Evolutionary conservation across 495 filamentous ascomycete genomes (phyloP).

Genomic region (Daldinia bambusicola): DNA sequence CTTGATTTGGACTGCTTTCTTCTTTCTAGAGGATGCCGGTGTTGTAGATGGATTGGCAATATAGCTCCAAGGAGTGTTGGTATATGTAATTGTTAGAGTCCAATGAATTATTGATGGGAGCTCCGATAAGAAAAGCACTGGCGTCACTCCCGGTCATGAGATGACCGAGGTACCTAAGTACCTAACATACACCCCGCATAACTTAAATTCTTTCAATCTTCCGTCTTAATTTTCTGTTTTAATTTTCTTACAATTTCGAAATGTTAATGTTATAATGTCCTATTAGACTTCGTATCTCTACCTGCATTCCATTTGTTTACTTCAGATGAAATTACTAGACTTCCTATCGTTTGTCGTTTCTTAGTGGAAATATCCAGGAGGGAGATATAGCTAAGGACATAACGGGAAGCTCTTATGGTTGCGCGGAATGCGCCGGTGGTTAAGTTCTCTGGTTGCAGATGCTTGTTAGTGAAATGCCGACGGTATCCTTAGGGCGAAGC

Average conservation of each 20-base stretch:
- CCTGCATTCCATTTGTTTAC: not conserved
- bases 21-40: not conserved
- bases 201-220: not conserved
- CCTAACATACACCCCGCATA: not conserved
- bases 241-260: not conserved
- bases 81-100: slow-evolving; percentile 11
- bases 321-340: too few relatives aligned
- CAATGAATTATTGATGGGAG: too few relatives aligned
- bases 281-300: not conserved
- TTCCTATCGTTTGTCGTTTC: not conserved
- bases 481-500: slow-evolving; percentile 37
- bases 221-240: too few relatives aligned
- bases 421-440: slow-evolving; percentile 26
- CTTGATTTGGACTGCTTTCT: not conserved
- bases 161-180: not conserved
- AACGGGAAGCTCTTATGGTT: slow-evolving; percentile 20
- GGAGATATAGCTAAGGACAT: not conserved
- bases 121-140: slow-evolving; percentile 28
- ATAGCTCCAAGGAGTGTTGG: not conserved
- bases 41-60: not conserved
- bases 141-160: slow-evolving; percentile 13
- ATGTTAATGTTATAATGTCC: not conserved
- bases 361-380: not conserved
- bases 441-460: not conserved
- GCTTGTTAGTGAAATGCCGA: slow-evolving; percentile 24